phyloP scores from a whole-genome alignment of 148 eudicot genomes.

The Rhododendron vialii region DNA sequence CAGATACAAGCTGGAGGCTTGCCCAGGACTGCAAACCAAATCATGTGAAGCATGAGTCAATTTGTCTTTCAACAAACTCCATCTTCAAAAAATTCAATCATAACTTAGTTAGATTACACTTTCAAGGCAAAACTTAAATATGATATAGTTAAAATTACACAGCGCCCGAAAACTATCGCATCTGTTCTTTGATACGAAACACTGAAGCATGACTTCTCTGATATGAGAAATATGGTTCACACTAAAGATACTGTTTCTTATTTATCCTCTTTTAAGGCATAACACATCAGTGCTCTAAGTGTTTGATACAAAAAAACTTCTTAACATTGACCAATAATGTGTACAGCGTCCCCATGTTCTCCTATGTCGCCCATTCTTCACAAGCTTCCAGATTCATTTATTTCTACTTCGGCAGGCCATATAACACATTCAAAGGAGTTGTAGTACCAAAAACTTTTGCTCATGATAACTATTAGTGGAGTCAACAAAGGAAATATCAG shows the following conservation, averaged over 20 bases:
- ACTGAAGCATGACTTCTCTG: neutral
- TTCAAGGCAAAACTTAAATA: neutral
- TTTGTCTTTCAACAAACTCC: neutral
- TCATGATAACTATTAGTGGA: neutral
- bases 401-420: neutral
- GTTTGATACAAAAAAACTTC: neutral
- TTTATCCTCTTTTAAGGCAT: neutral
- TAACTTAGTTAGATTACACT: neutral
- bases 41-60: neutral
- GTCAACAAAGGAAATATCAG: neutral
- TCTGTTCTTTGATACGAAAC: neutral
- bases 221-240: constrained; percentile 3
- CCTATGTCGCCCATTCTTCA: neutral
- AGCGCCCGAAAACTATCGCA: neutral
- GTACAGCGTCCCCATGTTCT: neutral
- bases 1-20: neutral
- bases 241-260: neutral
- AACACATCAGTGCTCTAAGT: neutral
- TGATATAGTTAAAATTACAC: neutral
- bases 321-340: neutral
- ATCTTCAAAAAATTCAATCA: neutral
- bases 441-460: neutral
- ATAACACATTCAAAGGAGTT: neutral
- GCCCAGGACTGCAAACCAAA: neutral
- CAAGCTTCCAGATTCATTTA: neutral